phyloP scores from a whole-genome alignment of 805 yeast species.

The Lipomyces lipofer region DNA sequence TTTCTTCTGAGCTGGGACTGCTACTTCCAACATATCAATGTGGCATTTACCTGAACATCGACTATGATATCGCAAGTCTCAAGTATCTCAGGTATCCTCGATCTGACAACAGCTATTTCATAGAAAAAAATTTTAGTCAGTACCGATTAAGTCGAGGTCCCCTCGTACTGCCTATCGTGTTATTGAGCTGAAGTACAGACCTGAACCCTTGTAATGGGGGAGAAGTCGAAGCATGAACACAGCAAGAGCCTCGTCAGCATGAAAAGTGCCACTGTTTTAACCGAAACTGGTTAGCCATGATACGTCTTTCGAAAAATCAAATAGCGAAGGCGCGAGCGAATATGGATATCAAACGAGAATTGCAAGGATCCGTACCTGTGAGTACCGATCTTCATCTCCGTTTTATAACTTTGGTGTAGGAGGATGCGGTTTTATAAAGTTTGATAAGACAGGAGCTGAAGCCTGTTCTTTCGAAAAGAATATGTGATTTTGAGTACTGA shows the following conservation, averaged over 20 bases:
- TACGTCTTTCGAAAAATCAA: not conserved
- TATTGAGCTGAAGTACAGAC: slow-evolving; percentile 9
- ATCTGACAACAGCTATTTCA: slow-evolving; percentile 60
- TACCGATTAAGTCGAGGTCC: not conserved
- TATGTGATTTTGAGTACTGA: too few relatives aligned
- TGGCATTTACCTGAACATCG: slow-evolving; percentile 75
- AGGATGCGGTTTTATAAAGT: not conserved
- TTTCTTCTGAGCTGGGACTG: too few relatives aligned
- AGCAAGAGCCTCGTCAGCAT: slow-evolving; percentile 95
- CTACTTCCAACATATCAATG: too few relatives aligned
- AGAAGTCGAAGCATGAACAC: slow-evolving; percentile 77
- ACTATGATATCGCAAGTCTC: slow-evolving; percentile 88
- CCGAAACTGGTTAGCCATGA: not conserved
- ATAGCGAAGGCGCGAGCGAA: too few relatives aligned
- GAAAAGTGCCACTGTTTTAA: slow-evolving; percentile 83
- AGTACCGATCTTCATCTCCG: slow-evolving; percentile 30
- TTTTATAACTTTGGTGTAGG: slow-evolving; percentile 15
- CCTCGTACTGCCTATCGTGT: not conserved
- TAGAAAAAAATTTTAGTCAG: not conserved
- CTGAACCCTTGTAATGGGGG: slow-evolving; percentile 65
- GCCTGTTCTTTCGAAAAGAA: too few relatives aligned
- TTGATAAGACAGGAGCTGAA: too few relatives aligned
- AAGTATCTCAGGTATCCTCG: slow-evolving; percentile 80
- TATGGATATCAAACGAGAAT: not conserved
- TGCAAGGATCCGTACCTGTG: slow-evolving; percentile 17